Base-by-base conservation (phyloP, 2,329 filamentous ascomycete species). In the Aspergillus clavatus region DNA sequence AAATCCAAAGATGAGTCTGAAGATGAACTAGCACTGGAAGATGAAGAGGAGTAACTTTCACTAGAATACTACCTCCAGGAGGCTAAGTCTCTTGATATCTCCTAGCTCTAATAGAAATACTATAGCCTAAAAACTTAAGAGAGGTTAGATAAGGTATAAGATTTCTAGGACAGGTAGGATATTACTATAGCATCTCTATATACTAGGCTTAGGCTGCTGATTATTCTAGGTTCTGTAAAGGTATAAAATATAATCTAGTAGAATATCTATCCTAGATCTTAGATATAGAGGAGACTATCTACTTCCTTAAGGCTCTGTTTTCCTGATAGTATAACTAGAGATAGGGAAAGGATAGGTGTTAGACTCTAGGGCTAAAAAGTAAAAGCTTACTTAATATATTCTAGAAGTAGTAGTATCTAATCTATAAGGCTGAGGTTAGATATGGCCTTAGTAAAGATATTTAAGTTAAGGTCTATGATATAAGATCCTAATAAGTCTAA, bases 291-390 rank as follows among this genome's bases (percentile, higher is more conserved):
- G 37, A 62, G 48, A 62, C 48, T 7, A 42, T 63, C 28, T 43
- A 46, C 21, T 65, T 63, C 43, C 45, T 65, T 0, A 57, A 60
- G 28, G 47, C 42, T 4, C 47, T 60, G 28, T 60, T 58, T 45
- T 53, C 38, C 27, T 63, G 45, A 51, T 33, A 39, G 19, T 62
- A 44, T 42, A 29, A 53, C 37, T 10, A 29, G 38, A 39, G 43
- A 46, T 23, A 38, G 18, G 47, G 50, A 5, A 57, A 59, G 21
- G 42, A 55, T 21, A 37, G 50, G n/a, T 39, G 38, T 19, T 28
- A 21, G 1, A 51, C 19, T 7, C 26, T 28, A 12, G 51, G 51
- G 42, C 31, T 58, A 22, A 46, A 48, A 31, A 40, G 42, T 19
- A 60, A 58, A 47, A 53, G 41, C 38, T 50, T 39, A 4, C 42